Percentiles rank a stretch among this genome's conserved stretches.
Conservation (phyloP, 768 basidiomycete genomes). For the Dentipellis sp. region DNA sequence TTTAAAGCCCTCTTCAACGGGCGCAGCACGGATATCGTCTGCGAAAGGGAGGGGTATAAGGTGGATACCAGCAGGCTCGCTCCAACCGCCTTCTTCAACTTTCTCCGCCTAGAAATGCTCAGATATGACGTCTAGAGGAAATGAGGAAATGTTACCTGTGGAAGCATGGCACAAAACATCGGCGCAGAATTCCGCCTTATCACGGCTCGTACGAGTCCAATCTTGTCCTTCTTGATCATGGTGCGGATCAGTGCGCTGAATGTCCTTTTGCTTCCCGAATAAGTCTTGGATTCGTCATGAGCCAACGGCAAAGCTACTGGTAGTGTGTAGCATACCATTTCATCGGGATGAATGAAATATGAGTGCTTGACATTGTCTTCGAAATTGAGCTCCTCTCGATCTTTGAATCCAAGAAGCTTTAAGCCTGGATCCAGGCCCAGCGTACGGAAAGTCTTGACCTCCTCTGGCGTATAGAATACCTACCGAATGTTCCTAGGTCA, state of each 20-base stretch:
- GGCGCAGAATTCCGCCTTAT: constrained; percentile 68
- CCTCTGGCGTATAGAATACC: constrained; percentile 83
- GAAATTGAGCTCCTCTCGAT: constrained; percentile 55
- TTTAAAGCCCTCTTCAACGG: constrained; percentile 53
- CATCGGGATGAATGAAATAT: constrained; percentile 86
- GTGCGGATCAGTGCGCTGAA: constrained; percentile 82
- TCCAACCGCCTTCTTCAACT: constrained; percentile 60
- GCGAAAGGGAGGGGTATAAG: constrained; percentile 89
- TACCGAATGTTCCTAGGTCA: constrained; percentile 20
- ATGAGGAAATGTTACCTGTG: constrained; percentile 33
- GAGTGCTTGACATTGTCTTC: constrained; percentile 93
- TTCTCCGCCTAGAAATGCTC: constrained; percentile 43
- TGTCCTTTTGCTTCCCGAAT: constrained; percentile 86
- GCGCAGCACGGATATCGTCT: constrained; percentile 83
- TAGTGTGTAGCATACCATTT: constrained; percentile 44
- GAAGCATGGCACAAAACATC: constrained; percentile 74
- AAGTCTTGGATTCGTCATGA: constrained; percentile 35
- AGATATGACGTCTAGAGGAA: constrained; percentile 1
- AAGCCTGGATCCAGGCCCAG: constrained; percentile 76
- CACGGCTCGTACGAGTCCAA: constrained; percentile 69
- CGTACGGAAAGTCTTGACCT: constrained; percentile 74
- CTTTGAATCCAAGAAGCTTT: constrained; percentile 90
- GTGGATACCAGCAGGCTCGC: constrained; percentile 86
- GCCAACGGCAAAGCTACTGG: neutral
- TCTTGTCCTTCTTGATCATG: constrained; percentile 71